phyloP scores from a whole-genome alignment of 129 eudicot species.

The Rutidosis leptorrhynchoides region DNA sequence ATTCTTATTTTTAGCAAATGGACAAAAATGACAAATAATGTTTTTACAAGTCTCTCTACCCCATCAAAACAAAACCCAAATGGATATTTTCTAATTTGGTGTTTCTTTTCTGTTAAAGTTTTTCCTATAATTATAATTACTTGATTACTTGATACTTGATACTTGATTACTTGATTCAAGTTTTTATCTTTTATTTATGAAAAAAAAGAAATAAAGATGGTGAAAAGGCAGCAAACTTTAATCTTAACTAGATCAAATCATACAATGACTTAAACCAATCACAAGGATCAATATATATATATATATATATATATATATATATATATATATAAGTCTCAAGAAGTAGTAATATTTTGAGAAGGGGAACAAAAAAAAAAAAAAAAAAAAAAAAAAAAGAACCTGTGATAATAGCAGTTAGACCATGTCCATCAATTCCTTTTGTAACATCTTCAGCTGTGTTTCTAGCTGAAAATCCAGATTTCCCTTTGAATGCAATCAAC shows the following conservation, averaged over 20 bases:
- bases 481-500: constrained; percentile 42
- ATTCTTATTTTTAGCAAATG: constrained; percentile 5
- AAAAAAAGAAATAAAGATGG: neutral
- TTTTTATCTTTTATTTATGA: neutral
- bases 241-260: neutral
- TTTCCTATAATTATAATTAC: neutral
- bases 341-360: too few relatives aligned
- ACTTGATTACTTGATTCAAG: constrained; percentile 17
- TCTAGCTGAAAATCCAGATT: constrained; percentile 54
- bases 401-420: constrained; percentile 57
- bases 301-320: too few relatives aligned
- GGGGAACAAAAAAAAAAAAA: too few relatives aligned
- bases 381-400: constrained; percentile 30
- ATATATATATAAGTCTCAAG: too few relatives aligned
- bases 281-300: constrained; percentile 9
- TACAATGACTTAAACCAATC: neutral
- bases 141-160: too few relatives aligned
- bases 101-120: neutral
- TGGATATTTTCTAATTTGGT: neutral
- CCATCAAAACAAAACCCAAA: constrained; percentile 19
- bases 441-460: constrained; percentile 64
- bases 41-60: constrained; percentile 1
- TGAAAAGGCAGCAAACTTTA: neutral
- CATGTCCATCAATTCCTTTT: constrained; percentile 57
- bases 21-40: constrained; percentile 1